A percentile compares a stretch with the other conserved stretches of the same genome.
These are phyloP conservation scores for Conticribra guillardii DNA, from an alignment of 108 stramenopile species.

Conservation along the genomic window DNA sequence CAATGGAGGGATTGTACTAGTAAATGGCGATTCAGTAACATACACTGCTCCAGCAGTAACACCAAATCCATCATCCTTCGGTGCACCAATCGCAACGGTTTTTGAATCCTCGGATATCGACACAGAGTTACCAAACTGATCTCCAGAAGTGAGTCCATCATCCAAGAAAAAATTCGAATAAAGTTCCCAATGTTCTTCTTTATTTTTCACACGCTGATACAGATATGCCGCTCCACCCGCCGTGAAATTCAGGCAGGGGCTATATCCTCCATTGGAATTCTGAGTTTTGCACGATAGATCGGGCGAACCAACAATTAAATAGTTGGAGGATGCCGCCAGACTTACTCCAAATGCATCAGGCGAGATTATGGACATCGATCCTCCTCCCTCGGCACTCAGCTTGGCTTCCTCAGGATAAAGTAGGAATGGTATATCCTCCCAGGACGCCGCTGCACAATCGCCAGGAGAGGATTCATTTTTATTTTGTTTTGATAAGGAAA, in stretches of 20 bases:
- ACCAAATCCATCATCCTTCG: conserved; percentile 27
- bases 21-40: conserved; percentile 33
- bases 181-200: conserved; percentile 15
- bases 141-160: conserved; percentile 20
- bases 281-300: too few species aligned
- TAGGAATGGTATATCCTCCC: background rate
- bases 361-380: too few species aligned
- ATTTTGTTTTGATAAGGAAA: conserved; percentile 15
- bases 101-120: conserved; percentile 37
- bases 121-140: conserved; percentile 37
- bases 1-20: conserved; percentile 6
- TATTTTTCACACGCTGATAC: conserved; percentile 14
- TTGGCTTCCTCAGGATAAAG: conserved; percentile 1
- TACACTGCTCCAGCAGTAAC: conserved; percentile 36
- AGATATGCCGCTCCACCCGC: conserved; percentile 31
- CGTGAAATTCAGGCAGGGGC: conserved; percentile 11
- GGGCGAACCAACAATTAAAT: too few species aligned
- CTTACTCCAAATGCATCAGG: conserved; percentile 29
- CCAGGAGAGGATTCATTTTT: background rate
- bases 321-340: conserved; percentile 22
- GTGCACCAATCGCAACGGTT: conserved; percentile 27
- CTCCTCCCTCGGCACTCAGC: too few species aligned
- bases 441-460: conserved; percentile 13
- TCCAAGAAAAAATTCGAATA: conserved; percentile 24
- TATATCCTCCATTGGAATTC: too few species aligned